These are phyloP conservation scores for Sistotremastrum suecicum DNA, from an alignment of 768 basidiomycete species.

Conservation along the genomic window DNA sequence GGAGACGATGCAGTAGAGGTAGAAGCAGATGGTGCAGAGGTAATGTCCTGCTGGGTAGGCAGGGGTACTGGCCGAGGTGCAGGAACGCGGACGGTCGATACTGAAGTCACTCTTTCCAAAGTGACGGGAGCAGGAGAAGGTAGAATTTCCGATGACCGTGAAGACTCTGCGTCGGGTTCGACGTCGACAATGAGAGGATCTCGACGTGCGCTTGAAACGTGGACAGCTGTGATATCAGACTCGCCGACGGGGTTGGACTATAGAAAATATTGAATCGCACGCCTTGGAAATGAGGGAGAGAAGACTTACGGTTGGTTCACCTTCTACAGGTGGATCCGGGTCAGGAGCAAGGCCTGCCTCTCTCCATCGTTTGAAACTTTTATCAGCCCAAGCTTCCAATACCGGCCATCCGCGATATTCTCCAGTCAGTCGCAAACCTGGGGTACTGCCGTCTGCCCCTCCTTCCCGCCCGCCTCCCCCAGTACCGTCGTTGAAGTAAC, in stretches of 20 bases:
- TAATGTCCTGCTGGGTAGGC: conserved; percentile 50
- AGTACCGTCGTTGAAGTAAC: conserved; percentile 73
- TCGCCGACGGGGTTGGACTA: not conserved
- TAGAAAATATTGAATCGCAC: not conserved
- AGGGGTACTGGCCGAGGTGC: conserved; percentile 56
- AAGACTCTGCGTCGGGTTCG: not conserved
- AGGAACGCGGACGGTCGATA: conserved; percentile 21
- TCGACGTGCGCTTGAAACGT: not conserved
- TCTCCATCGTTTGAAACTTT: conserved; percentile 76
- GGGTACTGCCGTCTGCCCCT: conserved; percentile 58
- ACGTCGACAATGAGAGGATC: not conserved
- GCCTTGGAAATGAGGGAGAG: not conserved
- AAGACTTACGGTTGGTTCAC: conserved; percentile 2
- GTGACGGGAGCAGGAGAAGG: not conserved
- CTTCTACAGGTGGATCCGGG: conserved; percentile 19
- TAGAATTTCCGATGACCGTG: not conserved
- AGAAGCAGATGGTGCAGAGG: conserved; percentile 27
- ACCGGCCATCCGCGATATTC: conserved; percentile 90
- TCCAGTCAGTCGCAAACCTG: conserved; percentile 62
- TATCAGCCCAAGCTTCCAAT: conserved; percentile 87
- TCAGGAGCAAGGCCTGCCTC: conserved; percentile 59
- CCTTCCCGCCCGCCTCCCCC: conserved; percentile 69
- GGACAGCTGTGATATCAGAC: not conserved
- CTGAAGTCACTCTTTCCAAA: no score
- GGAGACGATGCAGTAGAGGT: conserved; percentile 28